These are phyloP conservation scores for Russula foetens DNA, from an alignment of 768 basidiomycete genomes.

Conservation along the genomic window DNA sequence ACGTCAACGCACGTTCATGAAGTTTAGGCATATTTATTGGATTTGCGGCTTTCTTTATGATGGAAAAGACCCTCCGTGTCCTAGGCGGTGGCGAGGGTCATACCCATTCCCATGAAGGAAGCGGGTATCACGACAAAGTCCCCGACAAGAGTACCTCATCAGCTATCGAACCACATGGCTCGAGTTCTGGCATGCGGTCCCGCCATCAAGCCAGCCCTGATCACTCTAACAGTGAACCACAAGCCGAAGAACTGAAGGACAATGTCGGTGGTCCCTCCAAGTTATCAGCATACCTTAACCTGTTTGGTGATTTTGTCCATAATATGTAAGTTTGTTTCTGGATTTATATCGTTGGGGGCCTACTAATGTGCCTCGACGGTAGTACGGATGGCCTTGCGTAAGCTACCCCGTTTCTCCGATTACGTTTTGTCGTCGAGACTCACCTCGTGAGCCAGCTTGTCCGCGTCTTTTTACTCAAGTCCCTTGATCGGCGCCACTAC, in stretches of 20 bases:
- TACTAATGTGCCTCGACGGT: conserved; percentile 17
- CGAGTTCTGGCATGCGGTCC: conserved; percentile 40
- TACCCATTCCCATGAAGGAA: conserved; percentile 52
- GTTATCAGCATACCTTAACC: conserved; percentile 85
- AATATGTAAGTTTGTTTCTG: conserved; percentile 60
- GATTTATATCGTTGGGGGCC: conserved; percentile 12
- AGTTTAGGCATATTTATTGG: conserved; percentile 80
- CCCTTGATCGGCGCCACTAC: conserved; percentile 91
- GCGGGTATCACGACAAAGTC: conserved; percentile 27
- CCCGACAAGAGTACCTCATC: conserved; percentile 34
- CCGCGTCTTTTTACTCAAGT: conserved; percentile 95
- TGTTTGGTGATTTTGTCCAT: conserved; percentile 91
- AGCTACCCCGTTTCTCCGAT: conserved; percentile 27
- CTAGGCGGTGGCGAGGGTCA: conserved; percentile 56
- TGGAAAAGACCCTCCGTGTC: conserved; percentile 87
- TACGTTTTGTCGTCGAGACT: conserved; percentile 12
- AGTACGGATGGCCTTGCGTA: conserved; percentile 92
- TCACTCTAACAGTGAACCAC: conserved; percentile 21
- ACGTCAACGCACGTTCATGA: conserved; percentile 18
- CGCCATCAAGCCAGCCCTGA: conserved; percentile 19
- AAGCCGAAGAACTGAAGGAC: conserved; percentile 21
- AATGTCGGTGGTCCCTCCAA: conserved; percentile 55
- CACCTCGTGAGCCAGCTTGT: conserved; percentile 50
- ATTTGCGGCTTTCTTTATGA: conserved; percentile 85
- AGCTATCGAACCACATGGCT: conserved; percentile 35